These are phyloP conservation scores for Colletotrichum tropicicola DNA, from an alignment of 2,329 filamentous ascomycete species.

Conservation along the genomic window DNA sequence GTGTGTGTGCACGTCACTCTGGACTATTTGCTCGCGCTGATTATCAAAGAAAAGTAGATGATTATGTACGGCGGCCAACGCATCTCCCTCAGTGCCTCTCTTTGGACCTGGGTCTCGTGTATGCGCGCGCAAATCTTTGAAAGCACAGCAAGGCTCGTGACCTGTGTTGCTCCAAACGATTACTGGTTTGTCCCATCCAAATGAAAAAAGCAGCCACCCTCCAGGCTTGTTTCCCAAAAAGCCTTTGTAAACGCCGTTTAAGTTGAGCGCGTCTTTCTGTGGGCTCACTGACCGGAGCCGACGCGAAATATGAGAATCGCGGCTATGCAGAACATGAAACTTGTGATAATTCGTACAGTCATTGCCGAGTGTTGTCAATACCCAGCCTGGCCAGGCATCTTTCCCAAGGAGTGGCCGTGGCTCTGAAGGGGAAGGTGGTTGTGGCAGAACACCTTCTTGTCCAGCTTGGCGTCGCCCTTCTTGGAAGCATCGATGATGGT, in stretches of 20 bases:
- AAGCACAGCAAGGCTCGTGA: background rate
- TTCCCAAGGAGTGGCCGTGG: slow-evolving; percentile 59
- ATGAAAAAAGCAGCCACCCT: background rate
- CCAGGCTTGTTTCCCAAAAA: background rate
- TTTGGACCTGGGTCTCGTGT: background rate
- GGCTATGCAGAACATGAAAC: slow-evolving; percentile 26
- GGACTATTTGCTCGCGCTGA: background rate
- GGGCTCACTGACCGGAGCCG: slow-evolving; percentile 4
- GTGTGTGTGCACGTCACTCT: background rate
- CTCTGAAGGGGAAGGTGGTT: slow-evolving; percentile 63
- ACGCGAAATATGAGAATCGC: slow-evolving; percentile 12
- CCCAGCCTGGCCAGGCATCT: slow-evolving; percentile 64
- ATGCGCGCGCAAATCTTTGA: background rate
- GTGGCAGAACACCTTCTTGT: slow-evolving; percentile 66
- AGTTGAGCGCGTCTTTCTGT: background rate
- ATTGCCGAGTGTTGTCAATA: slow-evolving; percentile 47
- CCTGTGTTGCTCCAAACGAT: background rate
- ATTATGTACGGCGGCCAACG: slow-evolving; percentile 18
- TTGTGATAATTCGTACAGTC: slow-evolving; percentile 24
- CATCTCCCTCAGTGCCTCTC: background rate
- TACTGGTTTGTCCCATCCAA: slow-evolving; percentile 3
- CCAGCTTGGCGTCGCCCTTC: slow-evolving; percentile 54
- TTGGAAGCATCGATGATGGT: slow-evolving; percentile 70
- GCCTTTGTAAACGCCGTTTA: slow-evolving; percentile 19
- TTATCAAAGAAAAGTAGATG: slow-evolving; percentile 2